Evolutionary conservation across 2,329 filamentous ascomycete genomes (phyloP).

Genomic region (Aspergillus niger): DNA sequence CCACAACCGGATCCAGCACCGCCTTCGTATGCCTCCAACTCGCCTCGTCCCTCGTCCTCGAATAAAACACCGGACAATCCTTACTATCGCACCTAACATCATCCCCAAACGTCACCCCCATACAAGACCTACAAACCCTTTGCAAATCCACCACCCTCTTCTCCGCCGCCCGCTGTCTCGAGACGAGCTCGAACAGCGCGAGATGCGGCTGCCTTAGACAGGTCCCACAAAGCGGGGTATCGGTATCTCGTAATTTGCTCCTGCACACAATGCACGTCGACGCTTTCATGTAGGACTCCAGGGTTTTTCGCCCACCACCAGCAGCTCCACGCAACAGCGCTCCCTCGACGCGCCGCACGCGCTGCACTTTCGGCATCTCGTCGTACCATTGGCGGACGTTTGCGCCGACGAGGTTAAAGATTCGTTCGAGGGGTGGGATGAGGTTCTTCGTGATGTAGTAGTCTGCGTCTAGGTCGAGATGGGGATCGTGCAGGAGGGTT

Average conservation of each 20-base stretch:
- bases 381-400: slow-evolving; percentile 92
- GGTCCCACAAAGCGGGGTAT: slow-evolving; percentile 44
- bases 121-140: slow-evolving; percentile 77
- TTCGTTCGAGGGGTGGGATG: slow-evolving; percentile 90
- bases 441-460: slow-evolving; percentile 98
- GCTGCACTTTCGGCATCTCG: slow-evolving; percentile 90
- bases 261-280: slow-evolving; percentile 78
- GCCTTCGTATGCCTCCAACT: slow-evolving; percentile 41
- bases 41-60: slow-evolving; percentile 41
- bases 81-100: slow-evolving; percentile 84
- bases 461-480: slow-evolving; percentile 83
- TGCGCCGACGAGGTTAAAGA: slow-evolving; percentile 93
- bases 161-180: slow-evolving; percentile 64
- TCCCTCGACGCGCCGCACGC: slow-evolving; percentile 64
- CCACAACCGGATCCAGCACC: slow-evolving; percentile 40
- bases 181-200: slow-evolving; percentile 66
- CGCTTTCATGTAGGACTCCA: slow-evolving; percentile 91
- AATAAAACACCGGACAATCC: slow-evolving; percentile 91
- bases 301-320: slow-evolving; percentile 63
- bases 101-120: slow-evolving; percentile 70
- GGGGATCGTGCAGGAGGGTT: slow-evolving; percentile 72
- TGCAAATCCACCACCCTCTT: slow-evolving; percentile 65
- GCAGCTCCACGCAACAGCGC: slow-evolving; percentile 24
- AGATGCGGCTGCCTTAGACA: slow-evolving; percentile 48
- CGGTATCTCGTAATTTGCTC: slow-evolving; percentile 54